Conservation (phyloP, 257 asterid species). For the Nicotiana undulata region DNA sequence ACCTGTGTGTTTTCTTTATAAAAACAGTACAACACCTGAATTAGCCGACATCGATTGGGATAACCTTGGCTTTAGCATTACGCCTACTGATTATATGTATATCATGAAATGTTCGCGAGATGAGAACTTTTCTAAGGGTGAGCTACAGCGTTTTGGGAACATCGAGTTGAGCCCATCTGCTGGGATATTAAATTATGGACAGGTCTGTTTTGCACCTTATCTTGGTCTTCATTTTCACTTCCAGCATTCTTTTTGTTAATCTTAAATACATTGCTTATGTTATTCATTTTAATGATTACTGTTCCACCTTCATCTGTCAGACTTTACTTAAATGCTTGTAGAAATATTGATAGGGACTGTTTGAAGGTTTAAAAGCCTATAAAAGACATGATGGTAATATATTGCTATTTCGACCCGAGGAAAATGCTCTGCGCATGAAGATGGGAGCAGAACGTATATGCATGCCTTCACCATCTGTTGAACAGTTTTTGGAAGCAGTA, state of each 20-base stretch:
- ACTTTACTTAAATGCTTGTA: not conserved
- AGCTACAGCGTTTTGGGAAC: constrained; percentile 78
- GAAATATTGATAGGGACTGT: constrained; percentile 56
- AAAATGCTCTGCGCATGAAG: constrained; percentile 62
- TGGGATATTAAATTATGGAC: constrained; percentile 90
- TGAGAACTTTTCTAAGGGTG: constrained; percentile 59
- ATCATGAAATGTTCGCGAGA: constrained; percentile 73
- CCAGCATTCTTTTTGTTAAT: not conserved
- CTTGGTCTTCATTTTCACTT: not conserved
- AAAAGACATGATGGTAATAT: constrained; percentile 73
- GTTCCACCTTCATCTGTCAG: not conserved
- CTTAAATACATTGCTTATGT: not conserved
- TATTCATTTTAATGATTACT: not conserved
- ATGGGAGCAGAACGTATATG: constrained; percentile 97
- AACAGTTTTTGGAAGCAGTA: constrained; percentile 85
- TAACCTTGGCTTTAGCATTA: constrained; percentile 67
- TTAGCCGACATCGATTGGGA: constrained; percentile 89
- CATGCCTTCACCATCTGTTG: constrained; percentile 90
- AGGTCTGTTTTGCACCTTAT: constrained; percentile 42
- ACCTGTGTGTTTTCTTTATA: not conserved
- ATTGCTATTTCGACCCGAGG: constrained; percentile 81
- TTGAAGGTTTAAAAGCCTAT: constrained; percentile 89
- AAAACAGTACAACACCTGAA: constrained; percentile 47
- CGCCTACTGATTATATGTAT: constrained; percentile 88
- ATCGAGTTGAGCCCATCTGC: constrained; percentile 93